Evolutionary conservation across 352 stramenopile genomes (phyloP), one percentile per base, ranked within the genome.

Genomic region (Phytophthora rubi): DNA sequence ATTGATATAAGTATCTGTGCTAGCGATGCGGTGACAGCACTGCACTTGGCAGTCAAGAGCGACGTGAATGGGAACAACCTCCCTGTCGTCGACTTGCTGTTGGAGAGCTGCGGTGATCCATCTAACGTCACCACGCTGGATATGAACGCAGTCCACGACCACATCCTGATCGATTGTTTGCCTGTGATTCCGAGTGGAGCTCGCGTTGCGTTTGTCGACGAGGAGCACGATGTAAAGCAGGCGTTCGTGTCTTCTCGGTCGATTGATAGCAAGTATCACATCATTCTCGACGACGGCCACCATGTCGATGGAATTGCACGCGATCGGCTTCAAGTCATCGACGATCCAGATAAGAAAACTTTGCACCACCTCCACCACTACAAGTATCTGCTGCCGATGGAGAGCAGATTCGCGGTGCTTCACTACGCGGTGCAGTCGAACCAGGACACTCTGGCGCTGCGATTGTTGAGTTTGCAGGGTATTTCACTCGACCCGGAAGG

Each of bases 71-170:
- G 77, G 5, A 83, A 68, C 18, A 93, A 94, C 58, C 30, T 70
- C 1, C 39, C 73, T 0, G 64, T 93, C 8, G 71, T 94, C 6
- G 74, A 86, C 26, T 59, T 90, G 6, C 62, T 94, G 0, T 44
- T 94, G 2, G 63, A 65, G 4, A 45, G 7, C 26, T 30, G 26
- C 30, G 8, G 7, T 23, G 52, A 54, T n/a, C 30, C 53, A 33
- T 26, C 58, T 18, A 39, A 3, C 23, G 23, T 26, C 2, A 3
- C 30, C 0, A 12, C 45, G 0, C 42, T 73, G 2, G 45, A 75
- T 54, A 15, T 89, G 2, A 93, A 94, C 48, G 72, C 72, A n/a
- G 83, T 91, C 3, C 85, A 94, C 33, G 85, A 93, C 0, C 54
- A 74, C 8, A 78, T 71, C 12, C 23, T 68, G 0, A 90, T 94